Conservation (phyloP, 345 rosid species). For the Moricandia moricandioides region DNA sequence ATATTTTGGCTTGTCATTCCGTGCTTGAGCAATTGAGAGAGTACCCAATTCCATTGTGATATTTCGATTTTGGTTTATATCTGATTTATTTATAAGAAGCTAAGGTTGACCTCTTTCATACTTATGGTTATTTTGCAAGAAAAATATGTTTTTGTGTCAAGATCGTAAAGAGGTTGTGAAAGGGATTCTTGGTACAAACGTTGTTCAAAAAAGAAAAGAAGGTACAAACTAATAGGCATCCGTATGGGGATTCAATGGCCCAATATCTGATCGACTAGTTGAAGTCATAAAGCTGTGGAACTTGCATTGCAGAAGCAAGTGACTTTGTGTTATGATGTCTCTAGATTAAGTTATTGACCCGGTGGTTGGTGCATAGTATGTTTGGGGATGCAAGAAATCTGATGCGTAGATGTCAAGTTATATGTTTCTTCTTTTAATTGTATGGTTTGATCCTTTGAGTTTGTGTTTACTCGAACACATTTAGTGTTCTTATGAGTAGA, state of each 20-base stretch:
- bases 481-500: background rate
- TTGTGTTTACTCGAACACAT: background rate
- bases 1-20: no score
- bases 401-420: background rate
- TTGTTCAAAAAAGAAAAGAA: no score
- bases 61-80: no score
- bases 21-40: no score
- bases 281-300: slow-evolving; percentile 54
- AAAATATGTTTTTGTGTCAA: no score
- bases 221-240: no score
- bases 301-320: slow-evolving; percentile 82
- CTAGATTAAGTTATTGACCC: background rate
- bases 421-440: background rate
- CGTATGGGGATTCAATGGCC: no score
- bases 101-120: background rate
- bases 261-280: background rate
- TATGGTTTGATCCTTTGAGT: background rate
- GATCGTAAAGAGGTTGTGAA: no score
- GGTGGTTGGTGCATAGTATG: background rate
- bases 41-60: no score
- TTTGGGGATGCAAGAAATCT: background rate
- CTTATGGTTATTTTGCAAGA: background rate
- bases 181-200: no score
- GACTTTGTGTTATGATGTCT: background rate
- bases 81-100: background rate